A percentile compares a stretch with the other conserved stretches of the same genome.
phyloP scores from a whole-genome alignment of 257 asterid genomes.

The Nicotiana undulata region DNA sequence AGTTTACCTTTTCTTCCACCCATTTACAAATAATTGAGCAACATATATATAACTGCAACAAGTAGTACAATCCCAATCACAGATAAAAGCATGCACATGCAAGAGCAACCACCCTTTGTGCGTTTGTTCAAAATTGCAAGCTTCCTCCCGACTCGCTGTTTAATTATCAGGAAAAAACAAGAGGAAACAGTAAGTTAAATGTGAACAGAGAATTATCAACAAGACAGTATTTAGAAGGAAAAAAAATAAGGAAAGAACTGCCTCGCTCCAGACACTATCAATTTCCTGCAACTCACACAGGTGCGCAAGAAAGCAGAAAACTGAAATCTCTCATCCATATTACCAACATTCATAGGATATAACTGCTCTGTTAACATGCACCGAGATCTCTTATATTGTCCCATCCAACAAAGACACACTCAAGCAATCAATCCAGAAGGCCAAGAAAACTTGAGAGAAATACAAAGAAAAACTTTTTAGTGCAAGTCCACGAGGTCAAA shows the following conservation, averaged over 20 bases:
- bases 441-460: background rate
- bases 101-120: slow-evolving; percentile 87
- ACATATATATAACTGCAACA: slow-evolving; percentile 48
- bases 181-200: background rate
- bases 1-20: background rate
- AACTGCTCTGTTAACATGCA: background rate
- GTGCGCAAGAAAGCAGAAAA: background rate
- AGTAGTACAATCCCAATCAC: slow-evolving; percentile 60
- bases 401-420: background rate
- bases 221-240: background rate
- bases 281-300: background rate
- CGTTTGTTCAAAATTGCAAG: slow-evolving; percentile 67
- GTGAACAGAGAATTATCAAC: background rate
- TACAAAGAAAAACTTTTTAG: background rate
- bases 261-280: background rate
- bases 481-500: background rate
- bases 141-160: slow-evolving; percentile 62
- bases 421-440: background rate
- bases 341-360: background rate
- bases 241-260: background rate
- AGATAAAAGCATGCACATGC: slow-evolving; percentile 61
- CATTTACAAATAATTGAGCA: slow-evolving; percentile 61
- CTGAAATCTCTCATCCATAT: background rate
- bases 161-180: background rate
- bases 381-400: background rate